phyloP scores from a whole-genome alignment of 2,329 filamentous ascomycete genomes.

The Venturia oleaginea region DNA sequence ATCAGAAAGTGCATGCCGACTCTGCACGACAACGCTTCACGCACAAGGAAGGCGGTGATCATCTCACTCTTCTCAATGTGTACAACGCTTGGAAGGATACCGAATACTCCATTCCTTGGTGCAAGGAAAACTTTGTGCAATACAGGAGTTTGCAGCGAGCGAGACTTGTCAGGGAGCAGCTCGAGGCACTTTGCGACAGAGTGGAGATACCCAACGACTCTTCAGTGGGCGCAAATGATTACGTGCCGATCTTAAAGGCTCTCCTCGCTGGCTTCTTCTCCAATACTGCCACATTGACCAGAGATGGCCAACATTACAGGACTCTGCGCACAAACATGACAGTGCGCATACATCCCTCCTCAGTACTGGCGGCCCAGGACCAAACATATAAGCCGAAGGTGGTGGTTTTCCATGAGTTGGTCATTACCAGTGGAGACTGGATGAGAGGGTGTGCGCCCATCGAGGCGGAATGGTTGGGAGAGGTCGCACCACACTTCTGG shows the following conservation, averaged over 20 bases:
- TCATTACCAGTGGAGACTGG: conserved; percentile 81
- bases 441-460: conserved; percentile 83
- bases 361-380: conserved; percentile 69
- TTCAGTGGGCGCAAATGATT: conserved; percentile 60
- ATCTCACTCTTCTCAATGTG: conserved; percentile 79
- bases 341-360: conserved; percentile 86
- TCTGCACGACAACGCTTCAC: conserved; percentile 83
- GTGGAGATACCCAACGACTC: conserved; percentile 67
- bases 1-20: conserved; percentile 95
- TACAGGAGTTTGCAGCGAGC: conserved; percentile 82
- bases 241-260: conserved; percentile 74
- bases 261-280: conserved; percentile 72
- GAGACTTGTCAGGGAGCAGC: conserved; percentile 84
- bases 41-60: conserved; percentile 82
- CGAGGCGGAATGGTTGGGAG: conserved; percentile 73
- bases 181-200: conserved; percentile 84
- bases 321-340: conserved; percentile 85
- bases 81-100: conserved; percentile 94
- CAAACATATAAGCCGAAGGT: conserved; percentile 66
- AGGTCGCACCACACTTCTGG: conserved; percentile 90
- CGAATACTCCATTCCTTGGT: conserved; percentile 81
- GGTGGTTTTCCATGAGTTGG: conserved; percentile 79
- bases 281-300: conserved; percentile 76
- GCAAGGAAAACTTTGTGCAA: conserved; percentile 87
- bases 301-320: conserved; percentile 78